Conservation (phyloP, 148 eudicot genomes). For the Drosera capensis region DNA sequence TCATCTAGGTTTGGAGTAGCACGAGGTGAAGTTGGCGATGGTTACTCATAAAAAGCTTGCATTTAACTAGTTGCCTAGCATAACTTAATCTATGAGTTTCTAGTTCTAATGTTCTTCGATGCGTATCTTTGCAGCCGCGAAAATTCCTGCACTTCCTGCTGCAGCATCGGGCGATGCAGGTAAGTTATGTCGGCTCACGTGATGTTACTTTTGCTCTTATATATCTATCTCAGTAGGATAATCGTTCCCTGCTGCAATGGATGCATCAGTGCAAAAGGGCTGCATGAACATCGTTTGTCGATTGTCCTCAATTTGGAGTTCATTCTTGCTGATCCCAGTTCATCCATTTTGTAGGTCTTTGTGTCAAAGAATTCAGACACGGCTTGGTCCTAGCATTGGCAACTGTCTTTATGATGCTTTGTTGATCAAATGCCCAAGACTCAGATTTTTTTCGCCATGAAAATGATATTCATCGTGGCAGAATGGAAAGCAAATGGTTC, state of each 20-base stretch:
- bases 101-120: not conserved
- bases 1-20: no score
- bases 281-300: not conserved
- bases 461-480: no score
- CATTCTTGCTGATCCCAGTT: not conserved
- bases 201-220: not conserved
- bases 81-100: not conserved
- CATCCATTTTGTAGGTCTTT: not conserved
- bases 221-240: no score
- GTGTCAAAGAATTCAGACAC: not conserved
- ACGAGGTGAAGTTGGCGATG: no score
- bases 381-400: not conserved
- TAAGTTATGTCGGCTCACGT: slow-evolving; percentile 17
- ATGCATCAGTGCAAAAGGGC: no score
- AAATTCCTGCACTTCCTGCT: slow-evolving; percentile 88
- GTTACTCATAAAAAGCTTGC: not conserved
- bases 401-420: not conserved
- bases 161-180: slow-evolving; percentile 79
- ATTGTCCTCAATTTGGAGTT: not conserved
- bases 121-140: slow-evolving; percentile 37
- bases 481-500: no score
- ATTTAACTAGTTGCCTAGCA: not conserved
- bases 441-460: no score
- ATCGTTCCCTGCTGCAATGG: no score
- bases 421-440: no score